These are phyloP conservation scores for Apiotrichum sp. DNA, from an alignment of 1,284 basidiomycete species.

Conservation along the genomic window DNA sequence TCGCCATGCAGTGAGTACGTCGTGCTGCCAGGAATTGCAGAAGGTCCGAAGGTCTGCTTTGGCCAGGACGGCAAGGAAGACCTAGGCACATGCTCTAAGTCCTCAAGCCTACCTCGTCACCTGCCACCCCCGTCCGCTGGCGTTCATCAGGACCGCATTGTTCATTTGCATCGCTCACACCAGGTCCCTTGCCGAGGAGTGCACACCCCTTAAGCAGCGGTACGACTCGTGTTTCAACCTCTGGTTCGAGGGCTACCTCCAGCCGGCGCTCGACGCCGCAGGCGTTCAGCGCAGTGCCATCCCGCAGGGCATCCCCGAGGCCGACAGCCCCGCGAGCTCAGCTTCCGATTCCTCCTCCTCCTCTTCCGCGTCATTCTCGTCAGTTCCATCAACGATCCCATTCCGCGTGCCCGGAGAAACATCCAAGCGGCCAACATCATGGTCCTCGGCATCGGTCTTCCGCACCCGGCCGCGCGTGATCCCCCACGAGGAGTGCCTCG, in stretches of 20 bases:
- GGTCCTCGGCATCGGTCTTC: slow-evolving; percentile 21
- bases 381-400: too few species aligned
- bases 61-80: too few species aligned
- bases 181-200: slow-evolving; percentile 50
- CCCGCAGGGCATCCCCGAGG: not conserved
- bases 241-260: slow-evolving; percentile 93
- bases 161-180: not conserved
- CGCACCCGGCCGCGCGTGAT: slow-evolving; percentile 8
- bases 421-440: slow-evolving; percentile 14
- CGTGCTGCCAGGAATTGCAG: too few species aligned
- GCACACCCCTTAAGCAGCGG: slow-evolving; percentile 79
- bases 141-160: too few species aligned
- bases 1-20: too few species aligned
- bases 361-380: too few species aligned
- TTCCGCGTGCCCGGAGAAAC: not conserved
- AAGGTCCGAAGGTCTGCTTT: too few species aligned
- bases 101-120: too few species aligned
- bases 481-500: not conserved
- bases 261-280: slow-evolving; percentile 52
- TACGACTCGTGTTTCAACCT: slow-evolving; percentile 94
- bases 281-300: slow-evolving; percentile 9
- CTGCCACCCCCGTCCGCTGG: too few species aligned
- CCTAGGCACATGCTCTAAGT: too few species aligned
- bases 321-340: not conserved
- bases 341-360: not conserved